Conservation (phyloP, 148 eudicot species). For the Rhododendron williamsianum region DNA sequence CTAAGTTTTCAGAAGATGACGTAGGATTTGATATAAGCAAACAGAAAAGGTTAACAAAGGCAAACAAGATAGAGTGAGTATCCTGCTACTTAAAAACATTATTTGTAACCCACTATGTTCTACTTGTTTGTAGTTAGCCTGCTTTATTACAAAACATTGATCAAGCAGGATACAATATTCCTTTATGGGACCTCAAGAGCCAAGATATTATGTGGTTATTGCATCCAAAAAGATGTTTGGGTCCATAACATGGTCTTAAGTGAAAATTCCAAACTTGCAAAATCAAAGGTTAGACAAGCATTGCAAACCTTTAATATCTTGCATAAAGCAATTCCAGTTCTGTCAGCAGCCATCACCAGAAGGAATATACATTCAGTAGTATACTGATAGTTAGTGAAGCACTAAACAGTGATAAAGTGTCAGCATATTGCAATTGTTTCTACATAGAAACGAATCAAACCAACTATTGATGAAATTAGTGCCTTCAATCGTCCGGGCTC, state of each 20-base stretch:
- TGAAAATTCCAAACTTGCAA: too few species aligned
- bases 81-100: not conserved
- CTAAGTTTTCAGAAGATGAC: not conserved
- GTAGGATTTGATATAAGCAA: not conserved
- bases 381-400: too few species aligned
- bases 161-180: not conserved
- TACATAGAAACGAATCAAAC: too few species aligned
- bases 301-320: not conserved
- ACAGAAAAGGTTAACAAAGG: not conserved
- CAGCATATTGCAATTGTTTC: too few species aligned
- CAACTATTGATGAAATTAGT: too few species aligned
- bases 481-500: too few species aligned
- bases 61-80: not conserved
- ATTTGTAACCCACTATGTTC: not conserved
- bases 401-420: too few species aligned
- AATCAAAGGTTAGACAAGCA: not conserved
- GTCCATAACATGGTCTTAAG: not conserved
- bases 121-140: not conserved
- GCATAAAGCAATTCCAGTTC: not conserved
- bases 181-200: not conserved
- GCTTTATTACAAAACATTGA: not conserved
- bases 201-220: too few species aligned
- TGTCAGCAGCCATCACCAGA: not conserved
- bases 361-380: too few species aligned
- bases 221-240: too few species aligned